Conservation (phyloP, 208 protist genomes). For the Wallacemonas sp. region DNA sequence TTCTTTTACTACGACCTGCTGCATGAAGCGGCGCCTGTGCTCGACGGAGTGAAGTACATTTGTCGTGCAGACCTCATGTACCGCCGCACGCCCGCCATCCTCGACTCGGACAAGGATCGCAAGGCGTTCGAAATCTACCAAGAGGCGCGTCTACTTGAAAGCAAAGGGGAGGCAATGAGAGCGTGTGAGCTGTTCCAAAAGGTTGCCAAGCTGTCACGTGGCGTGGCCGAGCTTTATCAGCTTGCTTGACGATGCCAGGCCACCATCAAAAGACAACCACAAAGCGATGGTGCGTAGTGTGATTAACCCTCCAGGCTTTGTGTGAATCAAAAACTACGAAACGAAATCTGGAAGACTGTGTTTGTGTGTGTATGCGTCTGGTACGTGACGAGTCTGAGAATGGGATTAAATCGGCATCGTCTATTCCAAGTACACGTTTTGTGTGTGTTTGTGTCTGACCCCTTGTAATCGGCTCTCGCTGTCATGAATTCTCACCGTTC, state of each 20-base stretch:
- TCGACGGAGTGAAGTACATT: conserved; percentile 79
- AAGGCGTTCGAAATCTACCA: conserved; percentile 79
- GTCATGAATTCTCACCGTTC: conserved; percentile 3
- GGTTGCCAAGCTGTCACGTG: conserved; percentile 65
- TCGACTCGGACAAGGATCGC: conserved; percentile 49
- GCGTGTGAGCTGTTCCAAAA: conserved; percentile 77
- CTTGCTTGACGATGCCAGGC: conserved; percentile 58
- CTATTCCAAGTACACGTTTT: too few relatives aligned
- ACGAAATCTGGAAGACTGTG: too few relatives aligned
- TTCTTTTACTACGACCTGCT: conserved; percentile 89
- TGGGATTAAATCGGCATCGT: too few relatives aligned
- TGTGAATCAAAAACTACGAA: too few relatives aligned
- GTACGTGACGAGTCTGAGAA: too few relatives aligned
- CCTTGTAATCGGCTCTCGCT: background rate
- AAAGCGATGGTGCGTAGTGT: too few relatives aligned
- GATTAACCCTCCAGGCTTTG: too few relatives aligned
- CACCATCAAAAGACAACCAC: too few relatives aligned
- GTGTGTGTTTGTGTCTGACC: background rate
- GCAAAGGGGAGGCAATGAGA: conserved; percentile 55
- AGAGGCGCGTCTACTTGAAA: conserved; percentile 68
- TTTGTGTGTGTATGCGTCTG: too few relatives aligned
- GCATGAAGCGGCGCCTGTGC: conserved; percentile 81
- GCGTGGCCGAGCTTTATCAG: conserved; percentile 78
- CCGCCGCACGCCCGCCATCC: conserved; percentile 69
- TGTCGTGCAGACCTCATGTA: conserved; percentile 84